Base-by-base conservation (phyloP, 2,329 filamentous ascomycete genomes). In the Phialocephala sp. region DNA sequence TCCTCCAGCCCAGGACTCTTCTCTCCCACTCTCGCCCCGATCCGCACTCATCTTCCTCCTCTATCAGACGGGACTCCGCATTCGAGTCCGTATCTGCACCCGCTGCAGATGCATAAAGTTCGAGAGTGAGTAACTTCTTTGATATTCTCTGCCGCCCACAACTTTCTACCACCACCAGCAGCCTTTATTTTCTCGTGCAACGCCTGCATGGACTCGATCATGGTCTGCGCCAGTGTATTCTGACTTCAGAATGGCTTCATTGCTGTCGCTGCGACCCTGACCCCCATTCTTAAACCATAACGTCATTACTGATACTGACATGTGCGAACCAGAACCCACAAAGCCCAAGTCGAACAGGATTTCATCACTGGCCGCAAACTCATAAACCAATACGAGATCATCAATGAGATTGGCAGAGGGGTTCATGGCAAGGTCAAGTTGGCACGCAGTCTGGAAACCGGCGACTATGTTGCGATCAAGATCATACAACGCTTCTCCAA, bases 361-460 rank as follows among this genome's bases (percentile, higher is more conserved):
- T 87, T 87, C 62, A 85, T 93, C 68, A 97, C 94, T 5, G 95
- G 95, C 66, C 92, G 95, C 69, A 99, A 99, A 80, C 85, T 94
- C 61, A 97, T 99, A 83, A 99, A 99, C 75, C 91, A 97, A 76
- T 99, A 99, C 80, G 93, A 97, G 79, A 92, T 99, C 73, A 91
- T 98, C 70, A 92, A 97, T 77, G 95, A 99, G 79, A 92, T 99
- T 62, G 95, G 95, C 63, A 91, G 95, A 66, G 95, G 95, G 59
- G 92, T 97, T 74, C 95, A 99, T 77, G 95, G 95, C 75, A 99
- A 98, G 81, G 95, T 99, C 75, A 99, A 99, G 80, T 85, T 97
- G 57, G 95, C 94, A 57, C 88, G 93, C 62, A 93, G 96, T 76
- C 82, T 93, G 55, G 83, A 89, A 63, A 93, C 87, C 1, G 85